Percentiles rank a stretch among this genome's conserved stretches.
phyloP scores from a whole-genome alignment of 192 early-diverging fungal species.

The Phycomyces blakesleeanus region DNA sequence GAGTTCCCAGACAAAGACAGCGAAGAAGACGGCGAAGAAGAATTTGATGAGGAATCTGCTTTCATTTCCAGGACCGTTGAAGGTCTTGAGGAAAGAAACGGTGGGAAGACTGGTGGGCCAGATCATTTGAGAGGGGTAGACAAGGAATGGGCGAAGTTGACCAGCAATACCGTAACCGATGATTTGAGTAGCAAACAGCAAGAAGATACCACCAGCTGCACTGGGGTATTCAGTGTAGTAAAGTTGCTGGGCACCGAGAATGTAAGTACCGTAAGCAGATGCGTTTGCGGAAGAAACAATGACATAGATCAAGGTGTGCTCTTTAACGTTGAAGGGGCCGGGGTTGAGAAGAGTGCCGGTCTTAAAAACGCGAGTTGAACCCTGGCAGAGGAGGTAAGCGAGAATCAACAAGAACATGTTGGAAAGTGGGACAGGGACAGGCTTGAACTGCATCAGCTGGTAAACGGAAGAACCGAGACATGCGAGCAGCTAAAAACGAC shows the following conservation, averaged over 20 bases:
- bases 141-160: conserved; percentile 44
- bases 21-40: conserved; percentile 30
- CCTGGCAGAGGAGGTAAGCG: conserved; percentile 64
- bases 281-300: conserved; percentile 63
- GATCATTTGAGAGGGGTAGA: conserved; percentile 49
- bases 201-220: conserved; percentile 31
- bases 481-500: conserved; percentile 35
- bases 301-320: conserved; percentile 40
- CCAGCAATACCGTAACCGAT: conserved; percentile 57
- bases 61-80: conserved; percentile 23
- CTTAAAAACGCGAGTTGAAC: conserved; percentile 59
- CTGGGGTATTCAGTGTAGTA: conserved; percentile 63
- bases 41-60: conserved; percentile 16
- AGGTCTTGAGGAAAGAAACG: conserved; percentile 41
- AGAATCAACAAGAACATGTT: conserved; percentile 71
- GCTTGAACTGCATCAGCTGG: conserved; percentile 79
- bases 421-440: conserved; percentile 63
- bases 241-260: conserved; percentile 63
- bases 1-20: conserved; percentile 30
- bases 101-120: conserved; percentile 50
- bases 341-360: conserved; percentile 42
- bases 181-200: conserved; percentile 44
- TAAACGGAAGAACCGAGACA: conserved; percentile 55
- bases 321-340: conserved; percentile 31
- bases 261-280: conserved; percentile 67